Evolutionary conservation across 768 basidiomycete genomes (phyloP).

Genomic region (Astraeus odoratus): DNA sequence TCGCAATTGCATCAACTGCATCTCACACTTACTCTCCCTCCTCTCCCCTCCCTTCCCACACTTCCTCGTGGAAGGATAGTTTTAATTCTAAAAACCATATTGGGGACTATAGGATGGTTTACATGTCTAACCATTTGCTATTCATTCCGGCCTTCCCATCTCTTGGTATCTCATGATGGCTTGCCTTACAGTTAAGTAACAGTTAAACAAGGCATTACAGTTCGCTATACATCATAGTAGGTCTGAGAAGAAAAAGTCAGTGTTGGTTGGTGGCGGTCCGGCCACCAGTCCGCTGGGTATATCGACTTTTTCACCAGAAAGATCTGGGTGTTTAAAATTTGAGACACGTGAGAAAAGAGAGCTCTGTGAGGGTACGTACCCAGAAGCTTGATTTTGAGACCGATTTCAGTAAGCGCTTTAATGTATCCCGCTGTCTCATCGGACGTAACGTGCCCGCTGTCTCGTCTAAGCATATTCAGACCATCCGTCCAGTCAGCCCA

Average conservation of each 20-base stretch:
- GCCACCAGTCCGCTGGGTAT: constrained; percentile 74
- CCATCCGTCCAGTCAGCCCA: constrained; percentile 97
- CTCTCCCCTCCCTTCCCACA: constrained; percentile 11
- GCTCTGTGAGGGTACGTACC: constrained; percentile 42
- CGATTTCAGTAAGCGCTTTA: constrained; percentile 83
- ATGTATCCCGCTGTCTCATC: constrained; percentile 84
- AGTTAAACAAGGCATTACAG: constrained; percentile 9
- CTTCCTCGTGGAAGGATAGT: constrained; percentile 11
- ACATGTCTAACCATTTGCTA: constrained; percentile 5
- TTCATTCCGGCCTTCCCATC: constrained; percentile 7
- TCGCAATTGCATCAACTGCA: constrained; percentile 58
- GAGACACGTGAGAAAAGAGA: neutral
- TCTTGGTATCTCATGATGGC: constrained; percentile 6
- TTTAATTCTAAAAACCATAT: constrained; percentile 17
- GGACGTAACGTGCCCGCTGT: constrained; percentile 77
- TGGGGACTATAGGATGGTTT: constrained; percentile 16
- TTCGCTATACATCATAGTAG: constrained; percentile 23
- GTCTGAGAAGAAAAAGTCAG: constrained; percentile 85
- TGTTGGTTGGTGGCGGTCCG: constrained; percentile 74
- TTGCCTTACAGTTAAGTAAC: constrained; percentile 6
- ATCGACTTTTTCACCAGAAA: constrained; percentile 85
- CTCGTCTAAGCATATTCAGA: constrained; percentile 76
- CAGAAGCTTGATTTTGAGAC: constrained; percentile 83
- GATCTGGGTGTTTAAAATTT: constrained; percentile 40
- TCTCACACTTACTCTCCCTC: constrained; percentile 15